Percentiles rank a stretch among this genome's conserved stretches.
Conservation (phyloP, 2,329 filamentous ascomycete species). For the Botrytis elliptica region DNA sequence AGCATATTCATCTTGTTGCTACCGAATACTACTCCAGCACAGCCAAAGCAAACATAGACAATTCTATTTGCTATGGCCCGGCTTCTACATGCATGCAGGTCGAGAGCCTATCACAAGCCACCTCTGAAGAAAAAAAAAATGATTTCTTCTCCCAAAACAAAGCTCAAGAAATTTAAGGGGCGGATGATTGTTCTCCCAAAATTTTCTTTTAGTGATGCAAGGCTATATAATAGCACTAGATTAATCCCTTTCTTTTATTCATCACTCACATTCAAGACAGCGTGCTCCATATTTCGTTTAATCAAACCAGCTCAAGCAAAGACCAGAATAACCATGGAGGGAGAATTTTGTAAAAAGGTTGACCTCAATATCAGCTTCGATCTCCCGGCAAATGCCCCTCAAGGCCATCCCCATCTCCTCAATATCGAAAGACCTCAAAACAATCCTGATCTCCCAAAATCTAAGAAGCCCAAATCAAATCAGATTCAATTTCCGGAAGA, state of each 20-base stretch:
- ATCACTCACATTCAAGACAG: not conserved
- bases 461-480: not conserved
- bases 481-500: not conserved
- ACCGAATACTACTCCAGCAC: too few species aligned
- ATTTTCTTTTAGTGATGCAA: not conserved
- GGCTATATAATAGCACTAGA: not conserved
- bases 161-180: not conserved
- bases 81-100: too few species aligned
- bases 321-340: not conserved
- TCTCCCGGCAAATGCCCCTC: not conserved
- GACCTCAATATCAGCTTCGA: not conserved
- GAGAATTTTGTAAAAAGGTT: not conserved
- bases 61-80: too few species aligned
- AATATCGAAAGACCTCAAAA: not conserved
- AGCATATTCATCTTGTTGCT: too few species aligned
- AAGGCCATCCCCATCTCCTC: not conserved
- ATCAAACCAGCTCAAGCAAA: not conserved
- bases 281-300: not conserved
- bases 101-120: too few species aligned
- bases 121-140: not conserved
- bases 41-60: too few species aligned
- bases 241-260: not conserved
- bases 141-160: not conserved
- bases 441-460: fast-evolving
- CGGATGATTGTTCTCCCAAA: not conserved